Evolutionary conservation across 2,329 filamentous ascomycete genomes (phyloP).

Genomic region (Boeremia exigua): DNA sequence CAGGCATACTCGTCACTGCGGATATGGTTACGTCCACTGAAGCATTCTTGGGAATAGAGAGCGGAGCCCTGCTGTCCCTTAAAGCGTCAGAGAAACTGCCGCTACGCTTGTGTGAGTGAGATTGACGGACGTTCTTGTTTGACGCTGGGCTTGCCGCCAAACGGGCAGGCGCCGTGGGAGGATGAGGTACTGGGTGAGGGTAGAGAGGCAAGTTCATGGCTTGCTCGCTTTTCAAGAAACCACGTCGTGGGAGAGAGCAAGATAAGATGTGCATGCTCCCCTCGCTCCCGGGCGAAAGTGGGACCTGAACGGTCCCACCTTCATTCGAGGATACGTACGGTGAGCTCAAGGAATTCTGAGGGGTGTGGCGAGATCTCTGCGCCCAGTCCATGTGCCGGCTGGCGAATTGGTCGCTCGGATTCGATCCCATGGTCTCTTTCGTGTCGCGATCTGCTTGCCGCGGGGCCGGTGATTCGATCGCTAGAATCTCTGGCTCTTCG

Average conservation of each 20-base stretch:
- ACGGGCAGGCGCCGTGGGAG: conserved; percentile 32
- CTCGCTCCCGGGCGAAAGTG: conserved; percentile 54
- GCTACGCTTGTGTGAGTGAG: conserved; percentile 75
- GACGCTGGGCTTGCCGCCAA: conserved; percentile 35
- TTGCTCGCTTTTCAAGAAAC: conserved; percentile 40
- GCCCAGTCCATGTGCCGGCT: conserved; percentile 49
- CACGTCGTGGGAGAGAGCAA: conserved; percentile 63
- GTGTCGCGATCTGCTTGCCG: conserved; percentile 32
- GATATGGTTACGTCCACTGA: conserved; percentile 54
- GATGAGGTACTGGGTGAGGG: conserved; percentile 46
- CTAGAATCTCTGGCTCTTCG: conserved; percentile 26
- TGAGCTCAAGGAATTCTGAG: conserved; percentile 46
- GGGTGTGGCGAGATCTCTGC: conserved; percentile 43
- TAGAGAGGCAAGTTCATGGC: conserved; percentile 49
- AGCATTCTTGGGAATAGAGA: conserved; percentile 56
- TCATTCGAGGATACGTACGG: conserved; percentile 43
- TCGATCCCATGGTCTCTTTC: conserved; percentile 45
- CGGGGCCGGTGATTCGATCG: conserved; percentile 29
- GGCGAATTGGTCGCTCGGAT: conserved; percentile 48
- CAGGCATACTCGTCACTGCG: conserved; percentile 72
- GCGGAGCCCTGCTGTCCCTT: conserved; percentile 67
- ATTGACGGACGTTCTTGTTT: conserved; percentile 35
- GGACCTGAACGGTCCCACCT: conserved; percentile 42
- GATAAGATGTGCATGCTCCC: conserved; percentile 64
- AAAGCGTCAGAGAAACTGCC: conserved; percentile 87